These are phyloP conservation scores for Wickerhamiella lipophila DNA, from an alignment of 805 yeast species.

Conservation along the genomic window DNA sequence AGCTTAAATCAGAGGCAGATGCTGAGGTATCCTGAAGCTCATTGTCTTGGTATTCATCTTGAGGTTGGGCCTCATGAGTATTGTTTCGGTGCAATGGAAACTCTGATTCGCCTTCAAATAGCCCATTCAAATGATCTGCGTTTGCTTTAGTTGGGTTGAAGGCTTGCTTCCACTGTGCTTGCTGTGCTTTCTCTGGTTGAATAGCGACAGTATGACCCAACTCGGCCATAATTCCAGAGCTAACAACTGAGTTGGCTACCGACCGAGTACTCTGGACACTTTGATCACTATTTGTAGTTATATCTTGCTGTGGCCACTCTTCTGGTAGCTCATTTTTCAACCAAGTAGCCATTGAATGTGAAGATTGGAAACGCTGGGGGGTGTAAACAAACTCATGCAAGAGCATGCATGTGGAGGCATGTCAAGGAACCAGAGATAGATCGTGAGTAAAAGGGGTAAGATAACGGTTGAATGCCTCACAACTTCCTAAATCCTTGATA, in stretches of 20 bases:
- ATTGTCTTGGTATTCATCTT: too few relatives aligned
- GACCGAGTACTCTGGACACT: background rate
- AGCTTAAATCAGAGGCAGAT: constrained; percentile 1
- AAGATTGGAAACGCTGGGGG: background rate
- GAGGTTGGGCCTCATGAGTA: background rate
- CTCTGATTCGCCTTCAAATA: constrained; percentile 1
- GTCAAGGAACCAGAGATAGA: too few relatives aligned
- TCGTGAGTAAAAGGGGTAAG: too few relatives aligned
- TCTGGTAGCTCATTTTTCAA: constrained; percentile 11
- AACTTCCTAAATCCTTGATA: too few relatives aligned
- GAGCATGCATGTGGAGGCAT: background rate
- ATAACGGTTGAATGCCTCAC: too few relatives aligned
- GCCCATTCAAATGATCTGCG: constrained; percentile 5
- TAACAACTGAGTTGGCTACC: background rate
- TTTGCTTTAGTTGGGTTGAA: background rate
- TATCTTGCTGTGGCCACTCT: constrained; percentile 11
- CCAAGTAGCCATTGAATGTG: constrained; percentile 11
- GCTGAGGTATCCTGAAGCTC: background rate
- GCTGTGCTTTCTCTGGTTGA: constrained; percentile 1
- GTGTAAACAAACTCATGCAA: background rate
- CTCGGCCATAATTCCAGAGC: background rate
- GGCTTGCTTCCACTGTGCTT: constrained; percentile 6
- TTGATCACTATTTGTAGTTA: background rate
- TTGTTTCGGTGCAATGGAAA: background rate
- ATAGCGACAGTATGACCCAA: constrained; percentile 1